phyloP scores from a whole-genome alignment of 106 monocot species.

The Platanthera zijinensis region DNA sequence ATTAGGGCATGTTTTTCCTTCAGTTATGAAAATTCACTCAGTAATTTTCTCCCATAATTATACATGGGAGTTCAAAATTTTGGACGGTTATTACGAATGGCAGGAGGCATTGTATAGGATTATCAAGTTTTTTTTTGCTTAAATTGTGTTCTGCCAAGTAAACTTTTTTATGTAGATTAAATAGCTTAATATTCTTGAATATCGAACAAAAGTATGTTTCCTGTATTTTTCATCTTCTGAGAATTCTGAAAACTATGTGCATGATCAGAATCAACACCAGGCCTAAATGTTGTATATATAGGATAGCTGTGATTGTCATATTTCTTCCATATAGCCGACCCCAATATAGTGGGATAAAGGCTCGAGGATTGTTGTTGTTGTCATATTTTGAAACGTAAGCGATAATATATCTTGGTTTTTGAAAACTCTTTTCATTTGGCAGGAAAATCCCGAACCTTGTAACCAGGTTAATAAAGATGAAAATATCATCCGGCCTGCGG shows the following conservation, averaged over 20 bases:
- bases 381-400: neutral
- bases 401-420: neutral
- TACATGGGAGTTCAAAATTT: neutral
- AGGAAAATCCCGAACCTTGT: constrained; percentile 20
- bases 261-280: neutral
- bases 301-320: neutral
- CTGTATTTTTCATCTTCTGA: neutral
- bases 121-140: neutral
- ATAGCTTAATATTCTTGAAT: neutral
- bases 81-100: neutral
- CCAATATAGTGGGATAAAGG: neutral
- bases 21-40: neutral
- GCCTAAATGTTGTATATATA: neutral
- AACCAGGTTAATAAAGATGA: constrained; percentile 15
- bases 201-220: neutral
- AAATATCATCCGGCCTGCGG: constrained; percentile 11
- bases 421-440: neutral
- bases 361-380: too few species aligned
- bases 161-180: neutral
- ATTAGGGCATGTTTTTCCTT: neutral
- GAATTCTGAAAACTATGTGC: neutral
- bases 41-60: neutral
- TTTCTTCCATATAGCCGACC: neutral
- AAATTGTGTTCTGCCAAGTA: neutral
- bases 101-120: neutral